Conservation (phyloP, 306 rosid genomes). For the Vigna radiata region DNA sequence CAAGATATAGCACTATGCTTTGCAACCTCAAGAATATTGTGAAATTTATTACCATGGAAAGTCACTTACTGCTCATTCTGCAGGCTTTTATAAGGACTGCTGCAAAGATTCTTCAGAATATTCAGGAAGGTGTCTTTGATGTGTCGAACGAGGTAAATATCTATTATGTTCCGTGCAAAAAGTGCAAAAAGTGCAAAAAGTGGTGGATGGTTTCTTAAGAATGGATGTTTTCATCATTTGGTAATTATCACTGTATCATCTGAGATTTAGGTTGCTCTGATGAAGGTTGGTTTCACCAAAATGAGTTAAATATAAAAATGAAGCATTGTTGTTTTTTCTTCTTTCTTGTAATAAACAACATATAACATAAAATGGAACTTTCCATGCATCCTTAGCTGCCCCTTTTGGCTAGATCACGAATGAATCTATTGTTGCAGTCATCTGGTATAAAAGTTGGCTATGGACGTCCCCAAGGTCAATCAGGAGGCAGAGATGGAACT, state of each 20-base stretch:
- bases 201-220: background rate
- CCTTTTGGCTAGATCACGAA: slow-evolving; percentile 10
- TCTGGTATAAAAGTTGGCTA: slow-evolving; percentile 91
- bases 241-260: background rate
- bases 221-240: background rate
- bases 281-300: slow-evolving; percentile 23
- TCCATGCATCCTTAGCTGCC: background rate
- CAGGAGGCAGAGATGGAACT: slow-evolving; percentile 81
- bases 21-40: slow-evolving; percentile 6
- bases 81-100: slow-evolving; percentile 94
- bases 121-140: slow-evolving; percentile 90
- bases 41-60: slow-evolving; percentile 8
- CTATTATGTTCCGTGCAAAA: slow-evolving; percentile 29
- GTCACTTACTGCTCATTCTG: slow-evolving; percentile 26
- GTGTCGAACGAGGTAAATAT: slow-evolving; percentile 88
- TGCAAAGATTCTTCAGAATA: slow-evolving; percentile 90
- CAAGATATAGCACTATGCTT: background rate
- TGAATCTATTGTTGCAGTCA: slow-evolving; percentile 62
- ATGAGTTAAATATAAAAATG: background rate
- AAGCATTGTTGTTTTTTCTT: slow-evolving; percentile 5
- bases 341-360: background rate
- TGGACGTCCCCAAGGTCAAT: slow-evolving; percentile 75
- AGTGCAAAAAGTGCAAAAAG: slow-evolving; percentile 22
- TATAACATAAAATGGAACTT: background rate
- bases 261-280: background rate